A percentile compares a stretch with the other conserved stretches of the same genome.
phyloP scores from a whole-genome alignment of 768 basidiomycete species.

The Chlorophyllum brunneum region DNA sequence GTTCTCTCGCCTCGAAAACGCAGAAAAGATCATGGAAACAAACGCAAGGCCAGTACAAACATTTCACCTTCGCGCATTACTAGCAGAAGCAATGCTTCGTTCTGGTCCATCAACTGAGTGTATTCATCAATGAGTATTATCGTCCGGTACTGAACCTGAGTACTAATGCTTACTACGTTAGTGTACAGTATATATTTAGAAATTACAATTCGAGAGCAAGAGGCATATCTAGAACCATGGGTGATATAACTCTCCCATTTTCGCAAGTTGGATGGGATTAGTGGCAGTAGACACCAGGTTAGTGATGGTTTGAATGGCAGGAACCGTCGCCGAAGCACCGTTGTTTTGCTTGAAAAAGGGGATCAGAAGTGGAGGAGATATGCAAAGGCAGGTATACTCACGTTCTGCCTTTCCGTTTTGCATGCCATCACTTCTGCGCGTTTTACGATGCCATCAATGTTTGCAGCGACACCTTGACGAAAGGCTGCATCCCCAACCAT shows the following conservation, averaged over 20 bases:
- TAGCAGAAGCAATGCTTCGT: conserved; percentile 9
- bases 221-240: conserved; percentile 71
- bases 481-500: conserved; percentile 51
- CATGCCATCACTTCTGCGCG: conserved; percentile 83
- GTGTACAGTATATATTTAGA: conserved; percentile 12
- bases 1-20: conserved; percentile 54
- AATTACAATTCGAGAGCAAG: conserved; percentile 12
- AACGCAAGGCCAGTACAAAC: conserved; percentile 36
- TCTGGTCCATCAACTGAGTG: conserved; percentile 9
- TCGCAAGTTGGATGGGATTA: conserved; percentile 78
- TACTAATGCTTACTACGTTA: no score
- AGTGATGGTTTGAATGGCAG: conserved; percentile 78
- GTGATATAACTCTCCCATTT: conserved; percentile 81
- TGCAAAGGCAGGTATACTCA: conserved; percentile 23
- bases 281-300: conserved; percentile 84
- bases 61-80: conserved; percentile 1
- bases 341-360: conserved; percentile 27
- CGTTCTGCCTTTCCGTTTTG: conserved; percentile 82
- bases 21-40: conserved; percentile 49
- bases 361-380: neutral
- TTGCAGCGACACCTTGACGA: conserved; percentile 49
- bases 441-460: conserved; percentile 69
- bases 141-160: no score
- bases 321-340: conserved; percentile 33
- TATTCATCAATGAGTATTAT: neutral